A percentile compares a stretch with the other conserved stretches of the same genome.
These are phyloP conservation scores for Spergularia marina DNA, from an alignment of 148 eudicot species.

Conservation along the genomic window DNA sequence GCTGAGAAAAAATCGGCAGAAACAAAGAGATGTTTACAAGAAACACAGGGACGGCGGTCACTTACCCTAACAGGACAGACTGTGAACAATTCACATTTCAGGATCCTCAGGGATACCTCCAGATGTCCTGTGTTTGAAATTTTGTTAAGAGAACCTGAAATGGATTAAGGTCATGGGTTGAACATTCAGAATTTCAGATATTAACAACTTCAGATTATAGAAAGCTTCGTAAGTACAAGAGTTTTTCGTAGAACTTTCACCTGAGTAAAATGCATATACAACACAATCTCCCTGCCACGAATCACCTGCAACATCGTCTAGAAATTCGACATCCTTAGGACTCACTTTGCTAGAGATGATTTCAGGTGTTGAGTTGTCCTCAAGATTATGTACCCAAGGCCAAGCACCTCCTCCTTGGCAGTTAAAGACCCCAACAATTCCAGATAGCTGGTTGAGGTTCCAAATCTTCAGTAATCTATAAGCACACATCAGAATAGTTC, in stretches of 20 bases:
- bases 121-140: slow-evolving; percentile 28
- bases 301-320: slow-evolving; percentile 39
- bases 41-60: background rate
- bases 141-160: slow-evolving; percentile 37
- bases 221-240: background rate
- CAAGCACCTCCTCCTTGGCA: slow-evolving; percentile 93
- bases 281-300: slow-evolving; percentile 47
- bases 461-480: slow-evolving; percentile 69
- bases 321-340: slow-evolving; percentile 67
- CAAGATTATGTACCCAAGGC: slow-evolving; percentile 34
- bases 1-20: background rate
- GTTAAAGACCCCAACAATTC: slow-evolving; percentile 81
- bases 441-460: slow-evolving; percentile 82
- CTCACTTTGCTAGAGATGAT: slow-evolving; percentile 27
- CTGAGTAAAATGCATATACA: slow-evolving; percentile 45
- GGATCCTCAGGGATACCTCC: slow-evolving; percentile 37
- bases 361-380: slow-evolving; percentile 19
- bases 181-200: background rate
- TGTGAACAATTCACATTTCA: slow-evolving; percentile 46
- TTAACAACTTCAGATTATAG: background rate
- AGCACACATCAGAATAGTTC: background rate
- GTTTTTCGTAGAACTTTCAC: slow-evolving; percentile 19
- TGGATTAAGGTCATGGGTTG: slow-evolving; percentile 1
- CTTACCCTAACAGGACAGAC: slow-evolving; percentile 53
- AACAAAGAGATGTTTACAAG: background rate